Base-by-base conservation (phyloP, 306 rosid genomes). In the Sophora flavescens region DNA sequence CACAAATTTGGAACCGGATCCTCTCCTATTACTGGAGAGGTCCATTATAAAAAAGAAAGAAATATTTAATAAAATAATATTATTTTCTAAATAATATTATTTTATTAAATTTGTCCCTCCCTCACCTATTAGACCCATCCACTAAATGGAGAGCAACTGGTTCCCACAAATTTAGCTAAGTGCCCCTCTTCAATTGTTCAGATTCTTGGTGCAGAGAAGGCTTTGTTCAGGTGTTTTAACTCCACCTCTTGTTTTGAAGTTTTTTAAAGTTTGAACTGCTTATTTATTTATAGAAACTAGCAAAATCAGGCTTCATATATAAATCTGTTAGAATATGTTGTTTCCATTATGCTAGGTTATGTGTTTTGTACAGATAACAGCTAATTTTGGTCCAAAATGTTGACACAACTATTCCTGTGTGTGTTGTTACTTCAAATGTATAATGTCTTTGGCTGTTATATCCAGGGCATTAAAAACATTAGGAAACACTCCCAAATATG, bases 131-230 rank as follows among this genome's bases (percentile, higher is more conserved):
- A n/a, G n/a, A n/a, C n/a, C n/a, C n/a, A n/a, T n/a, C n/a, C n/a
- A n/a, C n/a, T n/a, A n/a, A n/a, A n/a, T n/a, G n/a, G n/a, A n/a
- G n/a, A n/a, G n/a, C n/a, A n/a, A n/a, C 99, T 10, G 99, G 99
- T 28, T 61, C 99, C 92, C 68, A 92, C 99, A 32, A 95, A 95
- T 83, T 88, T 95, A 85, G 99, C 99, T 0, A 95, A 95, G 88
- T 92, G 97, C 86, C 97, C 99, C 51, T 90, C 99, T 38, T 95
- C 99, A 59, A 95, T 97, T 74, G 97, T 95, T 72, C 99, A 95
- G 72, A 92, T 95, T 76, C 99, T 95, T 66, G 99, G 99, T 16
- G 99, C 99, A 0, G 99, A 95, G 91, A 95, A 95, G 88, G 99
- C 99, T 12, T 91, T 95, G 80, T 95, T 95, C 91, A 92, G 99